phyloP scores from a whole-genome alignment of 2,329 filamentous ascomycete species.

The Tolypocladium nubicola region DNA sequence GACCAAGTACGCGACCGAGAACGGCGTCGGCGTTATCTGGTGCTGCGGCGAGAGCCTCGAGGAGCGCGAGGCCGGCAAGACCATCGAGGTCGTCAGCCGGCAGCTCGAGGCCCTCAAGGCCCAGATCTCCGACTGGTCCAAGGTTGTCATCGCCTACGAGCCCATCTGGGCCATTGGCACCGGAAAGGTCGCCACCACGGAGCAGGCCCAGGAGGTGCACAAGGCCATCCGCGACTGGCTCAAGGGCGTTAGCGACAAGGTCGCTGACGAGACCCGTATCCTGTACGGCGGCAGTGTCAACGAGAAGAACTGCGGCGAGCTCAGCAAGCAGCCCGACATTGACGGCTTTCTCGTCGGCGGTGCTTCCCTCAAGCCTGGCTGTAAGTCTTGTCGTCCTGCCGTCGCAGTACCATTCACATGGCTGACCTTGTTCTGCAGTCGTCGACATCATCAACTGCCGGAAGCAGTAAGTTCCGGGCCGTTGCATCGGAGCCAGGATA shows the following conservation, averaged over 20 bases:
- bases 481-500: background rate
- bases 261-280: slow-evolving; percentile 79
- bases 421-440: slow-evolving; percentile 22
- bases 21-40: slow-evolving; percentile 83
- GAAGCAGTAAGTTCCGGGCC: slow-evolving; percentile 27
- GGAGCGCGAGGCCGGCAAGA: slow-evolving; percentile 78
- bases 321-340: slow-evolving; percentile 87
- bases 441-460: slow-evolving; percentile 49
- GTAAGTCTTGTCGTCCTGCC: slow-evolving; percentile 38
- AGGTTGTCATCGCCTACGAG: slow-evolving; percentile 96
- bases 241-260: slow-evolving; percentile 61
- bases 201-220: slow-evolving; percentile 91
- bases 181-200: slow-evolving; percentile 79
- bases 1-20: slow-evolving; percentile 85
- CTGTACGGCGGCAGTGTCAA: slow-evolving; percentile 94
- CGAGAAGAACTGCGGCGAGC: slow-evolving; percentile 95
- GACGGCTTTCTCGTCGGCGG: slow-evolving; percentile 97
- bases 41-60: slow-evolving; percentile 95
- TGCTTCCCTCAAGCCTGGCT: slow-evolving; percentile 93
- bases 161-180: slow-evolving; percentile 96
- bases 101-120: slow-evolving; percentile 77
- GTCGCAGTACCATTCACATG: background rate
- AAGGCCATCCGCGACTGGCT: slow-evolving; percentile 87
- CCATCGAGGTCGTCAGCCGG: slow-evolving; percentile 71
- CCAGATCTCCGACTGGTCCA: slow-evolving; percentile 76